Evolutionary conservation across 441 rosid species (phyloP).

Genomic region (Flueggea neowawraea): DNA sequence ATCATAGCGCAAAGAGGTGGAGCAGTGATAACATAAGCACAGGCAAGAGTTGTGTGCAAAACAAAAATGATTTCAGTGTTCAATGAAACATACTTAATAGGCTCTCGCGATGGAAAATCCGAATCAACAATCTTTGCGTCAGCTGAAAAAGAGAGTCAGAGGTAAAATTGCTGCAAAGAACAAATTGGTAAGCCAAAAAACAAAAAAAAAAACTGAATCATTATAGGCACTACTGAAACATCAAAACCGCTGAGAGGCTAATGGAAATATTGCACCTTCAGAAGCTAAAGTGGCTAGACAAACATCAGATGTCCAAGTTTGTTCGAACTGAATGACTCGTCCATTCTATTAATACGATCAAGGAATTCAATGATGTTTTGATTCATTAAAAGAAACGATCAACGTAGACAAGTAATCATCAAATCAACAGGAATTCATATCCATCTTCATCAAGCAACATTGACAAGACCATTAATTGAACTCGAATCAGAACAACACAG

Average conservation of each 20-base stretch:
- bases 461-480: no score
- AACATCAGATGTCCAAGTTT: conserved; percentile 71
- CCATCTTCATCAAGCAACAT: no score
- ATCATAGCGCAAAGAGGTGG: conserved; percentile 16
- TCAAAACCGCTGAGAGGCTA: no score
- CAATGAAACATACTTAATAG: conserved; percentile 37
- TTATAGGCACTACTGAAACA: no score
- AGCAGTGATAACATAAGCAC: conserved; percentile 8
- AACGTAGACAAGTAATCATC: no score
- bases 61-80: conserved; percentile 8
- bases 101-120: conserved; percentile 21
- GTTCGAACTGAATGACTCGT: conserved; percentile 65
- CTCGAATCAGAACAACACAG: neutral
- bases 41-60: neutral
- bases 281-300: conserved; percentile 82
- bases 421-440: no score
- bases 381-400: no score
- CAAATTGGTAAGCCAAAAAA: neutral
- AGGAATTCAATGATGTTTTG: conserved; percentile 18
- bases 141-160: conserved; percentile 24
- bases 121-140: conserved; percentile 25
- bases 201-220: no score
- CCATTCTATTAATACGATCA: conserved; percentile 42
- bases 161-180: neutral
- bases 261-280: conserved; percentile 31